Conservation (phyloP, 768 basidiomycete genomes). For the Mycena filopes region DNA sequence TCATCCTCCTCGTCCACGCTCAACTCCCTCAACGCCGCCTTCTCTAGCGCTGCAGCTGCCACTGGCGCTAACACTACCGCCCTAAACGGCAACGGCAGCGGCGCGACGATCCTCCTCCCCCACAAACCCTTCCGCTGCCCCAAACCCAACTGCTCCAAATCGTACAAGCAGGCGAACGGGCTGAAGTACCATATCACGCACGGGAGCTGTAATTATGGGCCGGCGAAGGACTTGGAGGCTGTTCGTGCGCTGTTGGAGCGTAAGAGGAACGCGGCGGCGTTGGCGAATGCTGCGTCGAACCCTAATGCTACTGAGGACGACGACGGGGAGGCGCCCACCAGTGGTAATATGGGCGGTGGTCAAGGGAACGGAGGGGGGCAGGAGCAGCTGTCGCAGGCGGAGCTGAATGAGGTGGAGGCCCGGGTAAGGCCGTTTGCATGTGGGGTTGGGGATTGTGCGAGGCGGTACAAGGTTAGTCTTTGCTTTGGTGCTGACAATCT, state of each 20-base stretch:
- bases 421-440: constrained; percentile 88
- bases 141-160: constrained; percentile 95
- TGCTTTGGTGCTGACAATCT: no score
- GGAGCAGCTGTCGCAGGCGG: constrained; percentile 27
- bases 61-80: no score
- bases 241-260: constrained; percentile 77
- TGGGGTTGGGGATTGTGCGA: constrained; percentile 84
- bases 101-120: constrained; percentile 44
- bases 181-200: constrained; percentile 96
- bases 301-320: constrained; percentile 9
- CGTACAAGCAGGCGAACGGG: constrained; percentile 95
- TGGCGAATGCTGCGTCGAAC: no score
- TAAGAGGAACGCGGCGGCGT: no score
- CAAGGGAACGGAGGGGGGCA: background rate
- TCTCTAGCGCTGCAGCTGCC: background rate
- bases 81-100: background rate
- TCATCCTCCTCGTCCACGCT: constrained; percentile 27
- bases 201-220: constrained; percentile 93
- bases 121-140: constrained; percentile 92
- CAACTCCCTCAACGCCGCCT: constrained; percentile 26
- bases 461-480: constrained; percentile 53
- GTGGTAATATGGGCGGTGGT: no score
- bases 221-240: constrained; percentile 85
- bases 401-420: constrained; percentile 58
- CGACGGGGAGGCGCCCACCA: no score